Conservation (phyloP, 805 yeast species). For the Priceomyces haplophilus region DNA sequence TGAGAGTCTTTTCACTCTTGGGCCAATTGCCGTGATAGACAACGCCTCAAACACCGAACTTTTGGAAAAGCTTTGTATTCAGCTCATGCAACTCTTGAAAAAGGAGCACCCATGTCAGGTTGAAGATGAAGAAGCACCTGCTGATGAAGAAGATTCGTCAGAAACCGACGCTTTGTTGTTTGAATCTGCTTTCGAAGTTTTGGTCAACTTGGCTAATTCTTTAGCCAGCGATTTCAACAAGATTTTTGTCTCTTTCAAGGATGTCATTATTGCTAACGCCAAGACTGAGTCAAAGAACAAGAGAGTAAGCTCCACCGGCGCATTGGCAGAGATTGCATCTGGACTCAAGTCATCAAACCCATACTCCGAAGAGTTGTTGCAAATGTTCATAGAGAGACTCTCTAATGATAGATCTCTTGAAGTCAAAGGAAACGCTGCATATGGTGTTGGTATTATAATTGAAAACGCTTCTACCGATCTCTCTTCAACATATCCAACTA, state of each 20-base stretch:
- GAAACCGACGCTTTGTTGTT: conserved; percentile 62
- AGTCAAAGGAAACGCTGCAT: conserved; percentile 93
- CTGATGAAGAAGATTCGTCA: conserved; percentile 48
- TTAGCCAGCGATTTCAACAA: conserved; percentile 74
- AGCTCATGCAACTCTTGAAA: conserved; percentile 68
- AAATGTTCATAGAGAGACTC: conserved; percentile 65
- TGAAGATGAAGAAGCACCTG: conserved; percentile 65
- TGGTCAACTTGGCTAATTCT: conserved; percentile 72
- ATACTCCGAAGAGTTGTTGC: conserved; percentile 65
- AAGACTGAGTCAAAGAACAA: conserved; percentile 62
- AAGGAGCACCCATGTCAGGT: conserved; percentile 84
- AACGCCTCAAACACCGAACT: conserved; percentile 47
- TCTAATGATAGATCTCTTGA: conserved; percentile 76
- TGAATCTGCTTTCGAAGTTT: conserved; percentile 83
- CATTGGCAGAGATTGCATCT: conserved; percentile 82
- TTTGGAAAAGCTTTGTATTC: conserved; percentile 67
- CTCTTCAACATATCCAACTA: conserved; percentile 60
- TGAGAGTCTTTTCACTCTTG: conserved; percentile 65
- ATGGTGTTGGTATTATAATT: conserved; percentile 83
- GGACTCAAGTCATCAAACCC: conserved; percentile 70
- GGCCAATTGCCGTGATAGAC: conserved; percentile 69
- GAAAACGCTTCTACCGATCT: conserved; percentile 56
- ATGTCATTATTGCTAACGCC: conserved; percentile 54
- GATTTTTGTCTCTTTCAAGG: conserved; percentile 71
- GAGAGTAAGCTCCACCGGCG: conserved; percentile 83